phyloP scores from a whole-genome alignment of 345 rosid species.

The Streptanthus diversifolius region DNA sequence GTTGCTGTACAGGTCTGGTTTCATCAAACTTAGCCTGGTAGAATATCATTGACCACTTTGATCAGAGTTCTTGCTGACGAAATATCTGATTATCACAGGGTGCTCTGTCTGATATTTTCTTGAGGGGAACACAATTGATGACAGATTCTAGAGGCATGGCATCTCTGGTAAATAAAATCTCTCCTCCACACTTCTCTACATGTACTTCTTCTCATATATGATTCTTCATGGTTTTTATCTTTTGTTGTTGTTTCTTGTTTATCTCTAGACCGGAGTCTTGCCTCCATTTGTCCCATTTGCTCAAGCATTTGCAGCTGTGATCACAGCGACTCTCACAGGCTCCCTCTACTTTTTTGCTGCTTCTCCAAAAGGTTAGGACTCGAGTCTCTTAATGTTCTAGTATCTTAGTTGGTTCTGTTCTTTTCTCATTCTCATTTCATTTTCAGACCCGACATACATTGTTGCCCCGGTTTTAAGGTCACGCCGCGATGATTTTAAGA shows the following conservation, averaged over 20 bases:
- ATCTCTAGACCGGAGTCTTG: conserved; percentile 64
- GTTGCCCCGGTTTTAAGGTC: conserved; percentile 78
- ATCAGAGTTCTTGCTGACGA: background rate
- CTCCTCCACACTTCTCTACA: background rate
- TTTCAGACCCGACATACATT: conserved; percentile 80
- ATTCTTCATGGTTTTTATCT: background rate
- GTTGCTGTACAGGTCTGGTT: conserved; percentile 84
- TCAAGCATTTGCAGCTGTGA: conserved; percentile 91
- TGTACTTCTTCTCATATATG: background rate
- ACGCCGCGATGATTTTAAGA: conserved; percentile 69
- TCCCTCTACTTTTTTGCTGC: conserved; percentile 85
- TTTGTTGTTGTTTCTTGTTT: background rate
- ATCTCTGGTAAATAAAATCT: conserved; percentile 53
- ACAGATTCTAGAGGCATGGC: conserved; percentile 77
- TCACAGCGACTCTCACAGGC: conserved; percentile 87
- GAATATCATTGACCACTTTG: background rate
- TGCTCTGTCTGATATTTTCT: conserved; percentile 75
- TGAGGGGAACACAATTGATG: conserved; percentile 70
- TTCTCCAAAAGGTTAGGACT: conserved; percentile 77
- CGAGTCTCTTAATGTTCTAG: background rate
- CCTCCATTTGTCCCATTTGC: conserved; percentile 98
- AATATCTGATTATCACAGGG: conserved; percentile 47
- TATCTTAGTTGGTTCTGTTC: background rate
- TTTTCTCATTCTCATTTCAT: conserved; percentile 22
- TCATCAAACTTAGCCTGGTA: background rate